phyloP scores from a whole-genome alignment of 2,329 filamentous ascomycete species.

The Colletotrichum gloeosporioides region DNA sequence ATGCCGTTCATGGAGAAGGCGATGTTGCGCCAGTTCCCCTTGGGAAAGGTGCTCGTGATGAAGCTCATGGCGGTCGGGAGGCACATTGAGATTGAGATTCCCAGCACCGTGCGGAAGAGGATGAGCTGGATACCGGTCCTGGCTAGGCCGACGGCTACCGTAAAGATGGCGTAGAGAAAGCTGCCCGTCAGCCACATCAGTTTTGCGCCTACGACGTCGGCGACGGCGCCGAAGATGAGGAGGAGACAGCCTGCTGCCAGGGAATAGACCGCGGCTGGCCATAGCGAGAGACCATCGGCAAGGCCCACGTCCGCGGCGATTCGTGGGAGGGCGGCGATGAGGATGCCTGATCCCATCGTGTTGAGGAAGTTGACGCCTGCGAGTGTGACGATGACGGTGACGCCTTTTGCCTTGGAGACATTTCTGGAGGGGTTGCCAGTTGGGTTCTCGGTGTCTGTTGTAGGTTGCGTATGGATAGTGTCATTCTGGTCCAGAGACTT shows the following conservation, averaged over 20 bases:
- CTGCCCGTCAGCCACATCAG: constrained; percentile 38
- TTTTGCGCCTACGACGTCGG: constrained; percentile 40
- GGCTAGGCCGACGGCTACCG: constrained; percentile 36
- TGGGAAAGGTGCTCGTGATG: constrained; percentile 41
- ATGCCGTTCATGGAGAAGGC: constrained; percentile 51
- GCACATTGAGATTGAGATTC: constrained; percentile 41
- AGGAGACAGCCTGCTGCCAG: constrained; percentile 34
- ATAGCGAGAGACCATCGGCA: constrained; percentile 33
- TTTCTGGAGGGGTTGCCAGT: neutral
- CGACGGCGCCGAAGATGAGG: constrained; percentile 40
- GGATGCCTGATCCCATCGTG: constrained; percentile 40
- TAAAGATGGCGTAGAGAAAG: constrained; percentile 36
- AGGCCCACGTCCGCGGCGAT: constrained; percentile 40
- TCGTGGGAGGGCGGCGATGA: constrained; percentile 40
- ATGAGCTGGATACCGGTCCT: constrained; percentile 41
- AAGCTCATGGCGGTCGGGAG: constrained; percentile 41
- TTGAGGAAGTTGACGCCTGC: constrained; percentile 39
- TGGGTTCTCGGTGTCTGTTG: neutral
- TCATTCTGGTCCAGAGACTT: neutral
- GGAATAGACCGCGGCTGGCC: constrained; percentile 34
- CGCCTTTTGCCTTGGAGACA: constrained; percentile 29
- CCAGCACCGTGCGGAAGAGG: constrained; percentile 37
- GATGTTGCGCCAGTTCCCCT: constrained; percentile 41
- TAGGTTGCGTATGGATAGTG: neutral
- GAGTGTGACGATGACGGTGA: constrained; percentile 35